A percentile compares a stretch with the other conserved stretches of the same genome.
Evolutionary conservation across 495 filamentous ascomycete species (phyloP).

Genomic region (Aspergillus nidulans): DNA sequence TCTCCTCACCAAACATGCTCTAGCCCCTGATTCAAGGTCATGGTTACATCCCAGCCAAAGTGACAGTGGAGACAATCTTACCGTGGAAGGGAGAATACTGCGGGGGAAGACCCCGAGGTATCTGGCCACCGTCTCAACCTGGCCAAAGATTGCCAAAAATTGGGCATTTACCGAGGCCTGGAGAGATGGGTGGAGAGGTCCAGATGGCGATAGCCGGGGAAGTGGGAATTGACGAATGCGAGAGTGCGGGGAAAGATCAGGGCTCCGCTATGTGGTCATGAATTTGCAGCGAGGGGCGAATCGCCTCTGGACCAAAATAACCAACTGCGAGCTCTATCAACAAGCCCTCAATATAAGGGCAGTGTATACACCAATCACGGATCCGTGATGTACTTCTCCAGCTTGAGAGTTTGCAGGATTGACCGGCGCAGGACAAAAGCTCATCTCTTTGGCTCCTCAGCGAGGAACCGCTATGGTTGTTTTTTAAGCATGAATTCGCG

Average conservation of each 20-base stretch:
- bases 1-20: background rate
- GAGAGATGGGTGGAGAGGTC: background rate
- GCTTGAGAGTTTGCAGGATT: too few relatives aligned
- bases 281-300: background rate
- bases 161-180: background rate
- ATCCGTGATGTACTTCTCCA: too few relatives aligned
- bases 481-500: background rate
- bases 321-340: too few relatives aligned
- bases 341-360: too few relatives aligned
- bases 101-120: background rate
- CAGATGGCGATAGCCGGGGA: background rate
- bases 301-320: too few relatives aligned
- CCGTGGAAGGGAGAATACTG: background rate
- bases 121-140: background rate
- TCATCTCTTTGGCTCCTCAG: background rate
- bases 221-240: background rate
- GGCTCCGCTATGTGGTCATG: background rate
- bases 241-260: background rate
- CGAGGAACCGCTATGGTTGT: background rate
- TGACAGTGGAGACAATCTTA: background rate
- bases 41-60: background rate
- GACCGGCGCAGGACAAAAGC: too few relatives aligned
- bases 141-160: background rate
- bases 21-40: background rate
- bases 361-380: too few relatives aligned